Percentiles rank a stretch among this genome's conserved stretches.
These are phyloP conservation scores for Xylariaceae sp. DNA, from an alignment of 2,329 filamentous ascomycete species.

Conservation along the genomic window DNA sequence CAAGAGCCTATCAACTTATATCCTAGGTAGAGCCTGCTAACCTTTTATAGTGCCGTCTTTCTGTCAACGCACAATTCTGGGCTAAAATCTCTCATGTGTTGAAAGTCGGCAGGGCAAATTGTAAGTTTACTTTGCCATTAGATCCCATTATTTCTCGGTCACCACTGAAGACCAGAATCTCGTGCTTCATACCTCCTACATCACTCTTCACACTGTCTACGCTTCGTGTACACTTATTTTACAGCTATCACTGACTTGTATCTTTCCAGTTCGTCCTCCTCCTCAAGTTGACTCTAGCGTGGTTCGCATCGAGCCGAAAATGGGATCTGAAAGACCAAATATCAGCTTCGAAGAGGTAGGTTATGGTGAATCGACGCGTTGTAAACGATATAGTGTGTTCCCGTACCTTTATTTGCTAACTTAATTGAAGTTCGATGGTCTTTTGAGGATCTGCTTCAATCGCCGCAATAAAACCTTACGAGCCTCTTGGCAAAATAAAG, in stretches of 20 bases:
- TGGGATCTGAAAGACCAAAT: constrained; percentile 75
- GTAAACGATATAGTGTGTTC: background rate
- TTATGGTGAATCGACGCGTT: background rate
- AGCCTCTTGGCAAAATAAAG: constrained; percentile 48
- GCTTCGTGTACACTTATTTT: too few species aligned
- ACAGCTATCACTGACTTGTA: background rate
- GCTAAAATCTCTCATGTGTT: constrained; percentile 30
- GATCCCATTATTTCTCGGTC: background rate
- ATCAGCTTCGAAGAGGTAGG: constrained; percentile 81
- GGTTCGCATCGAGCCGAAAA: constrained; percentile 87
- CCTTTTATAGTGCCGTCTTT: constrained; percentile 66
- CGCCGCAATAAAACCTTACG: constrained; percentile 91
- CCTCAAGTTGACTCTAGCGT: constrained; percentile 80
- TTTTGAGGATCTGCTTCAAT: constrained; percentile 77
- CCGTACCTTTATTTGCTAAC: constrained; percentile 1
- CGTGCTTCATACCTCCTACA: background rate
- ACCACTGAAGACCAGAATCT: background rate
- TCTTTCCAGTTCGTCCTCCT: constrained; percentile 72
- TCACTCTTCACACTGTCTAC: too few species aligned
- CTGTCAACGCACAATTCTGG: constrained; percentile 95
- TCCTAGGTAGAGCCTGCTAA: constrained; percentile 7
- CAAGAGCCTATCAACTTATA: background rate
- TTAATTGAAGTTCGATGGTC: constrained; percentile 52
- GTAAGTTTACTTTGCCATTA: constrained; percentile 10
- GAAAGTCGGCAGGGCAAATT: constrained; percentile 95